Base-by-base conservation (phyloP, 176 grass and related monocot species). In the Alloteropsis semialata region DNA sequence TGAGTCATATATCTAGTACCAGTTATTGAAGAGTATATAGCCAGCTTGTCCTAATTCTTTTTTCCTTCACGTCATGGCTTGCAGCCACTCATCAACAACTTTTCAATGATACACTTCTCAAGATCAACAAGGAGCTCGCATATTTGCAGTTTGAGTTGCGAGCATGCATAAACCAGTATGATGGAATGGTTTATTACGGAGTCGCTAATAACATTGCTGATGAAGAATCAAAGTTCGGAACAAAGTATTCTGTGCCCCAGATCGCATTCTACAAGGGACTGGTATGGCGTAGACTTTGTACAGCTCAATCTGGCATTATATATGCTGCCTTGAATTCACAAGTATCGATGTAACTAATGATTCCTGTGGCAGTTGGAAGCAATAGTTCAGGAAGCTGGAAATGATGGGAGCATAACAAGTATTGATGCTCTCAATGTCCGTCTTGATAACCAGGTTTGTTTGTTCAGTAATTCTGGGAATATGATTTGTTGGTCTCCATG, bases 261-360 rank as follows among this genome's bases (percentile, higher is more conserved):
- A 92, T 98, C 79, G 89, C 96, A 48, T 95, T 88, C 85, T 98
- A 93, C 87, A 98, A 95, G 82, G 96, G 88, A 43, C 68, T 98
- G 90, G 96, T 95, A 92, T n/a, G 82, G 50, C 42, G 50, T 58
- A 36, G 30, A 56, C 50, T 61, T 65, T 15, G 65, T 54, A 37
- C 15, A 41, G 37, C 49, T 69, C 80, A 53, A 17, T 62, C 70
- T 41, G 43, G 30, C 4, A 41, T 25, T 32, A 21, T 16, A 21
- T 65, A 21, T 67, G 41, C 49, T 71, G 30, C 46, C 34, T 72
- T 65, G 38, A 63, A 56, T 30, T 41, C 34, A 0, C 18, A 73
- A 72, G 72, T 85, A 12, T 30, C 64, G 43, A 69, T 77, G 37
- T 67, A 56, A 62, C 28, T 59, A 33, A 68, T 69, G 25, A 5